Evolutionary conservation across 1,284 basidiomycete genomes (phyloP).

Genomic region (Apiotrichum laibachii): DNA sequence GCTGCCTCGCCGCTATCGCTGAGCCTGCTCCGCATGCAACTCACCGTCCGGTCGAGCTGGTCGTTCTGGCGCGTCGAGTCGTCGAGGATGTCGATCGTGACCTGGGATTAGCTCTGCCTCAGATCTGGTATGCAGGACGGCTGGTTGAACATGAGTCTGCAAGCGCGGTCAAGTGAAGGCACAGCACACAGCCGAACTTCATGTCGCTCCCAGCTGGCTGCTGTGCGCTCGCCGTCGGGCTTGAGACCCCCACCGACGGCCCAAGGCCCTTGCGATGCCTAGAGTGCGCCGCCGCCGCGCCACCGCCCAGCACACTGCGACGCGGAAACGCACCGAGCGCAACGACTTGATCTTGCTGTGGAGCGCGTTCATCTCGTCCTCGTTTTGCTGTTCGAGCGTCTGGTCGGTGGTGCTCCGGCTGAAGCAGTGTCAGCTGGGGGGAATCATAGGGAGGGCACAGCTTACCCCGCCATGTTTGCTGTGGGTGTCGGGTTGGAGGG

Average conservation of each 20-base stretch:
- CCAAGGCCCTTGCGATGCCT: no score
- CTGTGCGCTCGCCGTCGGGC: no score
- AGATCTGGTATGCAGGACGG: no score
- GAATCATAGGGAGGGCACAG: not conserved
- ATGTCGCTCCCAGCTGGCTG: no score
- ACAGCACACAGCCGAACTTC: no score
- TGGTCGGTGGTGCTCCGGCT: constrained; percentile 43
- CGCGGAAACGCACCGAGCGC: constrained; percentile 38
- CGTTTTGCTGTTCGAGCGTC: constrained; percentile 52
- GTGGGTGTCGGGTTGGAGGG: no score
- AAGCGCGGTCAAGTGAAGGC: no score
- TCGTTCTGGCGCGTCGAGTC: constrained; percentile 48
- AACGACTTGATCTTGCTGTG: constrained; percentile 51
- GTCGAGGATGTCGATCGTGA: constrained; percentile 51
- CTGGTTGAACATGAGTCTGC: no score
- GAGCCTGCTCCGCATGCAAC: no score
- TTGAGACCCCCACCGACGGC: no score
- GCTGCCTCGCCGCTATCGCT: no score
- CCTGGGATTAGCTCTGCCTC: constrained; percentile 24
- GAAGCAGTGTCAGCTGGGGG: not conserved
- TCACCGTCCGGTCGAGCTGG: constrained; percentile 46
- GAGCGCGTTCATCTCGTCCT: constrained; percentile 47
- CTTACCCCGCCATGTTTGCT: constrained; percentile 5
- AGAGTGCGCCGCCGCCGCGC: not conserved
- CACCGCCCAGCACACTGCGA: constrained; percentile 8